These are phyloP conservation scores for Penicillium paxilli DNA, from an alignment of 495 filamentous ascomycete genomes.

Conservation along the genomic window DNA sequence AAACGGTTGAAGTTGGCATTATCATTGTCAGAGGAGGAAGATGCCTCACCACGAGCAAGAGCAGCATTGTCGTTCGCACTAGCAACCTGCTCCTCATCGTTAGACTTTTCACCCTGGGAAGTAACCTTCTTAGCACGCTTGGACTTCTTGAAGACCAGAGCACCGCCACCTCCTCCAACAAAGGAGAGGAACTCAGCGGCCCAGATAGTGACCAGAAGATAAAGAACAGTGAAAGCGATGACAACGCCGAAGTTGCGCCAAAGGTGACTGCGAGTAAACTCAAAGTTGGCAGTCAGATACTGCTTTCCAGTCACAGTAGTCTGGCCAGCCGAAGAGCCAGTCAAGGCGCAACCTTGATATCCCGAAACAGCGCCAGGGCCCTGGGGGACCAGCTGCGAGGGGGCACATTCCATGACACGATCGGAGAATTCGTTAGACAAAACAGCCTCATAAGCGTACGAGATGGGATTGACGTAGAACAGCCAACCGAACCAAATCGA, in stretches of 20 bases:
- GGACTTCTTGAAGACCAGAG: slow-evolving; percentile 68
- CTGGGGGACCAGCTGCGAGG: slow-evolving; percentile 55
- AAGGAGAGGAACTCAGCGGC: slow-evolving; percentile 57
- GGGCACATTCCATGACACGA: slow-evolving; percentile 58
- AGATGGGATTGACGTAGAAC: slow-evolving; percentile 70
- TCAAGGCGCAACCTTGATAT: slow-evolving; percentile 64
- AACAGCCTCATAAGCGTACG: slow-evolving; percentile 73
- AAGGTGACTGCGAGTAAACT: slow-evolving; percentile 63
- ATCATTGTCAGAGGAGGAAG: slow-evolving; percentile 36
- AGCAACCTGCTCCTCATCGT: slow-evolving; percentile 49
- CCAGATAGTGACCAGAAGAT: slow-evolving; percentile 65
- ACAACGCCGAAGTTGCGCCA: slow-evolving; percentile 84
- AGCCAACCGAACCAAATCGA: slow-evolving; percentile 84
- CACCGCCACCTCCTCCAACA: slow-evolving; percentile 54
- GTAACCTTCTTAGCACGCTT: slow-evolving; percentile 56
- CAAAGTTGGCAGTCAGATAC: slow-evolving; percentile 57
- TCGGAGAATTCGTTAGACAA: slow-evolving; percentile 67
- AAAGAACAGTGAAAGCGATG: slow-evolving; percentile 67
- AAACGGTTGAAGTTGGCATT: slow-evolving; percentile 52
- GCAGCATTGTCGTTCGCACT: slow-evolving; percentile 35
- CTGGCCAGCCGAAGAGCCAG: slow-evolving; percentile 50
- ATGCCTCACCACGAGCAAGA: slow-evolving; percentile 45
- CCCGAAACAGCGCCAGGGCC: slow-evolving; percentile 49
- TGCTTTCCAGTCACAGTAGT: slow-evolving; percentile 54
- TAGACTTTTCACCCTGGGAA: slow-evolving; percentile 36